phyloP scores from a whole-genome alignment of 2,329 filamentous ascomycete species.

The Emergomyces pasteurianus region DNA sequence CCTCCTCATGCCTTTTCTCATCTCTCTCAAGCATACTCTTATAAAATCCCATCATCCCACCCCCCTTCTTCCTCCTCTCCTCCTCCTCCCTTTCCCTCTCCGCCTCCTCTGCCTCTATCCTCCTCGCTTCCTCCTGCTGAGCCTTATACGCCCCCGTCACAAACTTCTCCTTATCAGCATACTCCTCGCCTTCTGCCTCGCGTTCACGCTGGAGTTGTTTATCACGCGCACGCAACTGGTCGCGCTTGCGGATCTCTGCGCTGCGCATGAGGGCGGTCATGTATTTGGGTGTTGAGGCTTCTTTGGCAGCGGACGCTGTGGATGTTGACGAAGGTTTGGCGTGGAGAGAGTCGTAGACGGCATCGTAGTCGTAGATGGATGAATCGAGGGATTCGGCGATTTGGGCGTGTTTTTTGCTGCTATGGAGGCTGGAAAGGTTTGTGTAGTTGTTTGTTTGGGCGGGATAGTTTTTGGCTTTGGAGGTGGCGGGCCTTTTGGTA shows the following conservation, averaged over 20 bases:
- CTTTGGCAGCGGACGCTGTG: slow-evolving; percentile 12
- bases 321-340: slow-evolving; percentile 22
- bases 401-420: slow-evolving; percentile 33
- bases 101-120: slow-evolving; percentile 47
- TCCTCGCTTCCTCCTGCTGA: slow-evolving; percentile 49
- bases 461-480: slow-evolving; percentile 2
- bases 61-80: slow-evolving; percentile 36
- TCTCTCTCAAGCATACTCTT: slow-evolving; percentile 47
- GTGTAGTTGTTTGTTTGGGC: slow-evolving; percentile 18
- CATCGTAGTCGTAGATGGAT: slow-evolving; percentile 39
- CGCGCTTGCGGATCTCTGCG: slow-evolving; percentile 50
- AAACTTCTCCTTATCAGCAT: slow-evolving; percentile 55
- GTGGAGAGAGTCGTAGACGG: slow-evolving; percentile 38
- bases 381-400: slow-evolving; percentile 34
- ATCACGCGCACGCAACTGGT: slow-evolving; percentile 50
- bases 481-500: slow-evolving; percentile 15
- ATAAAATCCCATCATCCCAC: slow-evolving; percentile 51
- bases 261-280: slow-evolving; percentile 49
- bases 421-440: slow-evolving; percentile 36
- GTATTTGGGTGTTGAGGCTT: slow-evolving; percentile 40
- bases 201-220: slow-evolving; percentile 49
- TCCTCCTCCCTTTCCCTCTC: slow-evolving; percentile 42
- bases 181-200: slow-evolving; percentile 54
- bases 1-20: slow-evolving; percentile 45
- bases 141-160: slow-evolving; percentile 54